These are phyloP conservation scores for Sarocladium strictum DNA, from an alignment of 2,329 filamentous ascomycete genomes.

Conservation along the genomic window DNA sequence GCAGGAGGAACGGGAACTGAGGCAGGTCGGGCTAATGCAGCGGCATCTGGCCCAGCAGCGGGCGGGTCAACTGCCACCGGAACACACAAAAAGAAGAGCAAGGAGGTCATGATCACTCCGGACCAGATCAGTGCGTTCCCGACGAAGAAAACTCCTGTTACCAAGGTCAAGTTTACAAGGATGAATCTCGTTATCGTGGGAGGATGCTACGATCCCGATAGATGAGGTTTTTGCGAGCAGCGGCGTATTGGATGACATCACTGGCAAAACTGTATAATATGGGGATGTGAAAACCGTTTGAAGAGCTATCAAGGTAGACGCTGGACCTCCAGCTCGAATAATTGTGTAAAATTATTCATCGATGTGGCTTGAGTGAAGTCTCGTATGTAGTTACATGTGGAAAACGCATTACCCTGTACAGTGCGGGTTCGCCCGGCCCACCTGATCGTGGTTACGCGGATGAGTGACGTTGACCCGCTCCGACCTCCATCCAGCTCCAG, in stretches of 20 bases:
- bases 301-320: no score
- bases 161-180: conserved; percentile 86
- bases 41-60: conserved; percentile 12
- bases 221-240: conserved; percentile 21
- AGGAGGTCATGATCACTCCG: conserved; percentile 83
- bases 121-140: conserved; percentile 94
- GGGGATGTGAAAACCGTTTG: no score
- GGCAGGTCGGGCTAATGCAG: conserved; percentile 21
- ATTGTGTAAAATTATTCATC: no score
- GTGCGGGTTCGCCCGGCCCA: neutral
- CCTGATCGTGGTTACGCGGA: conserved; percentile 3
- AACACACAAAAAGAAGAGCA: conserved; percentile 67
- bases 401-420: no score
- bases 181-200: conserved; percentile 93
- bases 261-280: no score
- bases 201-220: conserved; percentile 59
- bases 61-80: conserved; percentile 14
- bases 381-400: no score
- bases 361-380: no score
- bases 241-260: neutral
- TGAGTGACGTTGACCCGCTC: conserved; percentile 9
- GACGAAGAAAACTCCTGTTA: conserved; percentile 92
- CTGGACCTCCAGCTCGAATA: no score
- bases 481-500: conserved; percentile 7
- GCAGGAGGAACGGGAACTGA: conserved; percentile 20